Evolutionary conservation across 768 basidiomycete species (phyloP), one percentile per base, ranked within the genome.

Genomic region (Lepiota venenata): DNA sequence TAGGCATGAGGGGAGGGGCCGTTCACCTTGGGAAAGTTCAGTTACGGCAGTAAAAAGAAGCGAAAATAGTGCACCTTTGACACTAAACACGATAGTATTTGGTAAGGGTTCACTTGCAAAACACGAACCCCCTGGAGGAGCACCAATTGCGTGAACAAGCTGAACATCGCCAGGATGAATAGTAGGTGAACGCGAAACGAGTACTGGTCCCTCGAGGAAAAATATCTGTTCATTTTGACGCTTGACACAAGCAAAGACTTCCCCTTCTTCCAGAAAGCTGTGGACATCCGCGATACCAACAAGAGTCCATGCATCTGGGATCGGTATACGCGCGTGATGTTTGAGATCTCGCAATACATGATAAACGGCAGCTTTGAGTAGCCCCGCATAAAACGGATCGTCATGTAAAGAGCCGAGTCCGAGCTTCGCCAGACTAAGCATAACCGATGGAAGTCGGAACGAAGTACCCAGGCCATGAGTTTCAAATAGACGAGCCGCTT

Each of bases 281-380:
- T 84, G 82, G 1, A 83, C 73, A 62, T 91, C 88, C 0, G 85
- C 85, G 6, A 89, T 79, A 0, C 88, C 88, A 3, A 88, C 88
- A 1, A 91, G 65, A 0, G 85, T 89, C 73, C 79, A 85, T 2
- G 77, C 81, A 4, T 71, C 71, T 1, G 79, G 80, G 12, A 91
- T 72, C 11, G 85, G 85, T 37, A 91, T 89, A 3, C 87, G 77
- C 0, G 87, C 85, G 53, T 74, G 72, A 52, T 82, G 78, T 56
- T 88, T 89, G 16, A 88, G 71, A 44, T 80, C 73, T 36, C 87
- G 78, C 6, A 89, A 72, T n/a, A 85, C 71, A 54, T 88, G 86
- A 58, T 86, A 74, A 25, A 80, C 70, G 1, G 80, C 77, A 57
- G 76, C 80, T 27, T 78, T 73, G 58, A 87, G 67, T 63, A 80